Evolutionary conservation across 352 stramenopile species (phyloP).

Genomic region (Phytophthora melonis): DNA sequence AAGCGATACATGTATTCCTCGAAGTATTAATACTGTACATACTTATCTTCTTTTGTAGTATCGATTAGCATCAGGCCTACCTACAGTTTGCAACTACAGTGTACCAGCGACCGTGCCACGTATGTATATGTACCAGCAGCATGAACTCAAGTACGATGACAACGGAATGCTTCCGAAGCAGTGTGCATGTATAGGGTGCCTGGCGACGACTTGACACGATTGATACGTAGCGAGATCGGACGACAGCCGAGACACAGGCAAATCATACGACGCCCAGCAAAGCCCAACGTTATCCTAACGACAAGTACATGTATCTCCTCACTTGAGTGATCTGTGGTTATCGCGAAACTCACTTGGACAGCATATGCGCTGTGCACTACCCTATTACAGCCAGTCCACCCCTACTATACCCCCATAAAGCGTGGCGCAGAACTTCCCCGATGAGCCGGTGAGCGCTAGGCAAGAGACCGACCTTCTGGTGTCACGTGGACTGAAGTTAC

Average conservation of each 20-base stretch:
- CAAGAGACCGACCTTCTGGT: not conserved
- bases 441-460: not conserved
- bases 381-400: not conserved
- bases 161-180: too few species aligned
- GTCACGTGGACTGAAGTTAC: not conserved
- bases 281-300: not conserved
- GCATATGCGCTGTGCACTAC: not conserved
- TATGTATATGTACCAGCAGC: too few species aligned
- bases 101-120: too few species aligned
- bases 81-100: too few species aligned
- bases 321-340: slow-evolving; percentile 3
- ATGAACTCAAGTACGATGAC: too few species aligned
- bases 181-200: too few species aligned
- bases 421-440: slow-evolving; percentile 2
- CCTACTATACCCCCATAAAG: not conserved
- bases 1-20: too few species aligned
- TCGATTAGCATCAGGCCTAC: too few species aligned
- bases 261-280: not conserved
- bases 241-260: not conserved
- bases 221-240: not conserved
- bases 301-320: not conserved
- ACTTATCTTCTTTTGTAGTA: too few species aligned
- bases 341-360: not conserved
- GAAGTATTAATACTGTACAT: too few species aligned
- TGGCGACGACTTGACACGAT: not conserved